A percentile compares a stretch with the other conserved stretches of the same genome.
Conservation (phyloP, 345 rosid genomes). For the Trapa incisa region DNA sequence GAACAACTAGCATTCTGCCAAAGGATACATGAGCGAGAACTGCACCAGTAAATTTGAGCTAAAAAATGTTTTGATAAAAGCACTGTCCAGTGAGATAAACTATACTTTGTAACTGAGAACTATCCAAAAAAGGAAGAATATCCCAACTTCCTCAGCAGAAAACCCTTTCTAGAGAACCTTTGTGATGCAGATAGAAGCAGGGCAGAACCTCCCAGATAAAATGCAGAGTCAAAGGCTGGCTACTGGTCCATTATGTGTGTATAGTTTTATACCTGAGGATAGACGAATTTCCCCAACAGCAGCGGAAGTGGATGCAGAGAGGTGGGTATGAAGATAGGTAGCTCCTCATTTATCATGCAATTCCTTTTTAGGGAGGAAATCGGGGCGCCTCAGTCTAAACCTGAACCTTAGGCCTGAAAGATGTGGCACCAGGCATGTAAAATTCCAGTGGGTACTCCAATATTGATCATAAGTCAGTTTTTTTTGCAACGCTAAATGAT, state of each 20-base stretch:
- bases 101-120: background rate
- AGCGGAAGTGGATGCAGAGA: background rate
- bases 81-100: too few relatives aligned
- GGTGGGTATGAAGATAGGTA: background rate
- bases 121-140: background rate
- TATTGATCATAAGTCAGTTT: background rate
- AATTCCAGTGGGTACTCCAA: background rate
- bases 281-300: background rate
- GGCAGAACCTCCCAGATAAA: background rate
- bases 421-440: constrained; percentile 1
- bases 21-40: too few relatives aligned
- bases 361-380: constrained; percentile 70
- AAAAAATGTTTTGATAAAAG: too few relatives aligned
- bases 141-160: background rate
- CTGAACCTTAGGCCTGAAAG: constrained; percentile 58
- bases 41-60: too few relatives aligned
- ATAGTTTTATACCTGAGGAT: background rate
- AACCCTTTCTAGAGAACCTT: background rate
- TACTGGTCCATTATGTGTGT: background rate
- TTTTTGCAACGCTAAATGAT: background rate
- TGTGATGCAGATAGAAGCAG: too few relatives aligned
- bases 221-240: background rate
- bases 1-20: too few relatives aligned
- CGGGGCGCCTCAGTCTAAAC: constrained; percentile 63
- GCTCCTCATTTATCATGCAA: constrained; percentile 46